These are phyloP conservation scores for Cytospora piceae DNA, from an alignment of 2,329 filamentous ascomycete genomes.

Conservation along the genomic window DNA sequence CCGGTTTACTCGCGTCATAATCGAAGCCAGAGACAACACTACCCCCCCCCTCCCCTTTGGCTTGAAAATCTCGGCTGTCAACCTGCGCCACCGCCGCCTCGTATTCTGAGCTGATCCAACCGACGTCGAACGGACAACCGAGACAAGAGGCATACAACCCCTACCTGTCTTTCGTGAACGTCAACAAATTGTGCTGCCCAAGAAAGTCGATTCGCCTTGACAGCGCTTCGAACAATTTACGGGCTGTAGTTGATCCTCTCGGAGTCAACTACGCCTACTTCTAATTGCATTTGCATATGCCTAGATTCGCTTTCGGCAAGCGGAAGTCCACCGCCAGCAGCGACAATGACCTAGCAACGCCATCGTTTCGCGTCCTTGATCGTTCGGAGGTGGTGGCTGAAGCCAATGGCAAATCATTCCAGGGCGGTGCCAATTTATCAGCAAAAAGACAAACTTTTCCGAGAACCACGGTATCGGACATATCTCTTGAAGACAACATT, in stretches of 20 bases:
- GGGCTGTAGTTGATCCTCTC: conserved; percentile 29
- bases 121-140: conserved; percentile 20
- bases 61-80: conserved; percentile 19
- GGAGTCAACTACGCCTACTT: conserved; percentile 29
- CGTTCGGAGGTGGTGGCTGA: conserved; percentile 47
- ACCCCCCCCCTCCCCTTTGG: not conserved
- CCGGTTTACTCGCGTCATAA: conserved; percentile 37
- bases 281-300: conserved; percentile 63
- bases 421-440: conserved; percentile 51
- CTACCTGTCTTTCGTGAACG: conserved; percentile 4
- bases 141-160: conserved; percentile 16
- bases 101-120: conserved; percentile 27
- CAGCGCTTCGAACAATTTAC: conserved; percentile 25
- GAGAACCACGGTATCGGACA: conserved; percentile 45
- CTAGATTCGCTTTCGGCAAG: conserved; percentile 64
- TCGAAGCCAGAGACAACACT: conserved; percentile 30
- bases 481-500: conserved; percentile 56
- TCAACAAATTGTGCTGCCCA: conserved; percentile 6
- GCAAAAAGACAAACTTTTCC: conserved; percentile 43
- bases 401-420: conserved; percentile 51
- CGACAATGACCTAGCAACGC: conserved; percentile 54
- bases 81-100: conserved; percentile 30
- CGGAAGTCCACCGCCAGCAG: conserved; percentile 63
- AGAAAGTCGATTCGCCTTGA: conserved; percentile 19
- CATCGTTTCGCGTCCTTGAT: conserved; percentile 64